Conservation (phyloP, 192 early-diverging fungal genomes). For the Podila verticillata region DNA sequence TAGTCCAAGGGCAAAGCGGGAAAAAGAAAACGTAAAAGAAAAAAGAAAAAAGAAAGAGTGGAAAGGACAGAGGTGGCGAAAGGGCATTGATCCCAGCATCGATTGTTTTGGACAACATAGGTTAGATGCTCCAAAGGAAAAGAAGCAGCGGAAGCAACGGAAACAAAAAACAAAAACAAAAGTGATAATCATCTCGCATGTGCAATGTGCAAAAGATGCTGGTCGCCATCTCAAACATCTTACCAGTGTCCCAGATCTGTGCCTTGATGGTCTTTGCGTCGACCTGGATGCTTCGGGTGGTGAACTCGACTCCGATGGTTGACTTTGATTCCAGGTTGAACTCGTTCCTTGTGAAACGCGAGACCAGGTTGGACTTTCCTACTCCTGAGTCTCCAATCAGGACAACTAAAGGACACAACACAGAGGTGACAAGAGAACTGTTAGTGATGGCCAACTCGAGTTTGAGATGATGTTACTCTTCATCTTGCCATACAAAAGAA, state of each 20-base stretch:
- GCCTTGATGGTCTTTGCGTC: constrained; percentile 98
- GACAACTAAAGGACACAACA: constrained; percentile 66
- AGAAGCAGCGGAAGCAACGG: too few species aligned
- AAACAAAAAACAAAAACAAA: background rate
- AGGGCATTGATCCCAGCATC: background rate
- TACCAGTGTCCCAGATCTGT: constrained; percentile 99
- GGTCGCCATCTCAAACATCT: constrained; percentile 5
- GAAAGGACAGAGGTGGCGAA: background rate
- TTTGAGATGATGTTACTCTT: too few species aligned
- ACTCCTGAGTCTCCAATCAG: constrained; percentile 96
- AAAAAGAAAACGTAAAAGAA: constrained; percentile 28
- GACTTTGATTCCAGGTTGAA: constrained; percentile 99
- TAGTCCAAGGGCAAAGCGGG: constrained; percentile 4
- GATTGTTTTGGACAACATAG: constrained; percentile 53
- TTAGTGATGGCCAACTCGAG: background rate
- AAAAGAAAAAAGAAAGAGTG: background rate
- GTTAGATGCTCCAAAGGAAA: background rate
- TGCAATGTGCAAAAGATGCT: constrained; percentile 1
- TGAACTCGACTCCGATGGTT: constrained; percentile 99
- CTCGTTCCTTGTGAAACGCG: constrained; percentile 97
- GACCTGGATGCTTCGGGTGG: constrained; percentile 94
- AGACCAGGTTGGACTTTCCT: constrained; percentile 97
- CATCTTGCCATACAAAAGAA: too few species aligned
- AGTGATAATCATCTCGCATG: background rate
- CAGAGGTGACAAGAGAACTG: background rate